A percentile compares a stretch with the other conserved stretches of the same genome.
Conservation (phyloP, 345 rosid genomes). For the Leavenworthia alabamica region DNA sequence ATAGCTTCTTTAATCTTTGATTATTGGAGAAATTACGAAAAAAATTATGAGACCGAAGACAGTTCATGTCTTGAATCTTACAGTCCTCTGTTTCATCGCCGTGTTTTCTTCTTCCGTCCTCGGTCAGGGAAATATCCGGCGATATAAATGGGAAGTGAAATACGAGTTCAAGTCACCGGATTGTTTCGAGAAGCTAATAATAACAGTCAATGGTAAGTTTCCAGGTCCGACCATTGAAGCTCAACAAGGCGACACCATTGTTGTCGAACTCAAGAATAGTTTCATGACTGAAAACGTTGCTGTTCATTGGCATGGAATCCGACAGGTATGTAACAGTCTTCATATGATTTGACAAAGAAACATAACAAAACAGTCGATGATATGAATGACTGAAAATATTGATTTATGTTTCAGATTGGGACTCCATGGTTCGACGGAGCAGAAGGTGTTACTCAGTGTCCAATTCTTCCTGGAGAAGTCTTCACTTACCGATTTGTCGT, state of each 20-base stretch:
- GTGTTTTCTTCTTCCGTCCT: neutral
- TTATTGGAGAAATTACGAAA: neutral
- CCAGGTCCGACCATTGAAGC: conserved; percentile 68
- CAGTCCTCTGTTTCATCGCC: neutral
- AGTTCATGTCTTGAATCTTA: neutral
- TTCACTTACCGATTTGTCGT: conserved; percentile 59
- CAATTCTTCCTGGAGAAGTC: conserved; percentile 57
- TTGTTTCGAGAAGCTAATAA: conserved; percentile 52
- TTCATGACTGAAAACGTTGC: conserved; percentile 53
- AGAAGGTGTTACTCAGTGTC: conserved; percentile 70
- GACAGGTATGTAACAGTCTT: conserved; percentile 33
- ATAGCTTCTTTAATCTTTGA: neutral
- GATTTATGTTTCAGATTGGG: conserved; percentile 38
- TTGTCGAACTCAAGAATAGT: conserved; percentile 62
- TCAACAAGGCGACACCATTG: conserved; percentile 54
- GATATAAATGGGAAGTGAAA: conserved; percentile 59
- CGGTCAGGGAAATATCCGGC: conserved; percentile 38
- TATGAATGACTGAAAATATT: neutral
- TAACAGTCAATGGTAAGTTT: conserved; percentile 52
- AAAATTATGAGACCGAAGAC: conserved; percentile 2
- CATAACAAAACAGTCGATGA: neutral
- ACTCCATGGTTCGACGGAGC: conserved; percentile 74
- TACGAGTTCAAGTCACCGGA: conserved; percentile 60
- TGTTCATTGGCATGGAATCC: conserved; percentile 79
- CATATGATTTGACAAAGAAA: neutral